Percentiles rank a stretch among this genome's conserved stretches.
Conservation (phyloP, 257 asterid genomes). For the Coffea canephora region DNA sequence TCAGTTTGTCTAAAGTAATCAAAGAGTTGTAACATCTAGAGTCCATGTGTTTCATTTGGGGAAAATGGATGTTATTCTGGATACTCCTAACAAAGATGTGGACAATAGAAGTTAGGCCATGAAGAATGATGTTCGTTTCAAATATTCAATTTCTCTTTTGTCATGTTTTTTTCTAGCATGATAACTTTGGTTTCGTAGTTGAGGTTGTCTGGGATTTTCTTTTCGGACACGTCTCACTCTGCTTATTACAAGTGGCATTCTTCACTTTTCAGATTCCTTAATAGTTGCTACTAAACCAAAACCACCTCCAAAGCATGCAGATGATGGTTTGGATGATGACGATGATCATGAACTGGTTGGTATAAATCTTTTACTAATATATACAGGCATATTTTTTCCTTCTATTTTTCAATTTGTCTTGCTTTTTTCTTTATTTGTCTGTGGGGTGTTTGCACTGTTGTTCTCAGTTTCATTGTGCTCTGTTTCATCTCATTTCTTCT, state of each 20-base stretch:
- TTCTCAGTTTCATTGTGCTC: constrained; percentile 6
- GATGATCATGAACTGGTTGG: constrained; percentile 81
- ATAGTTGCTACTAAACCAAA: constrained; percentile 80
- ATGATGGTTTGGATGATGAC: constrained; percentile 56
- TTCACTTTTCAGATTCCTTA: constrained; percentile 53
- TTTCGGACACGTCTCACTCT: not conserved
- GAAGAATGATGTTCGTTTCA: not conserved
- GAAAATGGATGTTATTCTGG: not conserved
- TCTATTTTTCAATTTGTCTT: not conserved
- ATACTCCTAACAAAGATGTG: not conserved
- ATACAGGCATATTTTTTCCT: not conserved
- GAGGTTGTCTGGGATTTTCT: not conserved
- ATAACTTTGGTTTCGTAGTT: not conserved
- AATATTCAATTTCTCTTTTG: not conserved
- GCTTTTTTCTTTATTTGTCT: not conserved
- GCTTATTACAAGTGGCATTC: constrained; percentile 16
- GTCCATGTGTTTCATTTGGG: not conserved
- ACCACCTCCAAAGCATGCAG: constrained; percentile 69
- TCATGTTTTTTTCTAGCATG: not conserved
- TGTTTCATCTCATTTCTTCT: constrained; percentile 17
- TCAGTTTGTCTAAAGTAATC: not conserved
- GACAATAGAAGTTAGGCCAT: not conserved
- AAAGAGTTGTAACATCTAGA: not conserved
- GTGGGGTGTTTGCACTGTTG: not conserved
- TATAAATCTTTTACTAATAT: constrained; percentile 5